A percentile compares a stretch with the other conserved stretches of the same genome.
Conservation (phyloP, 73 alveolate species). For the Effrenium voratum region DNA sequence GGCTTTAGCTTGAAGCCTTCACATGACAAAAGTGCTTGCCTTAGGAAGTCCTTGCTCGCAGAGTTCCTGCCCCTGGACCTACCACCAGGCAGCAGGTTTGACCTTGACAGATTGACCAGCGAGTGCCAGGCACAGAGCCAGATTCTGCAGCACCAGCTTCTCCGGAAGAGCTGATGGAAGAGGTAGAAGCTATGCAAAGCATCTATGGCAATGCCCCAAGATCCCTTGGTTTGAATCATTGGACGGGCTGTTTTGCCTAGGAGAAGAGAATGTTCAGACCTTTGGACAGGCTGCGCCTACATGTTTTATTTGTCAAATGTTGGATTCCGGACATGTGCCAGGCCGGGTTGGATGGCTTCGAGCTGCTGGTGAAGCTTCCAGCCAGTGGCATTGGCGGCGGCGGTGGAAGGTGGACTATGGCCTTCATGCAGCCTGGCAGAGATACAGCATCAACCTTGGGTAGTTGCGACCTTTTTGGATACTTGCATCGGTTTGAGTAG, state of each 20-base stretch:
- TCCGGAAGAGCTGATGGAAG: conserved; percentile 45
- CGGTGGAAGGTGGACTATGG: conserved; percentile 81
- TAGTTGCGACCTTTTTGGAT: too few relatives aligned
- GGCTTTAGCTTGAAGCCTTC: too few relatives aligned
- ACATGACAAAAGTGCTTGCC: too few relatives aligned
- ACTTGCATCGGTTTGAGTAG: background rate
- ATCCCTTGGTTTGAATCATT: background rate
- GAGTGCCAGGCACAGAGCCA: conserved; percentile 17
- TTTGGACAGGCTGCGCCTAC: conserved; percentile 45
- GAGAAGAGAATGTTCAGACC: conserved; percentile 46
- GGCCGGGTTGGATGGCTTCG: conserved; percentile 80
- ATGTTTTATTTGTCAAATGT: background rate
- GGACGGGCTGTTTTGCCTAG: background rate
- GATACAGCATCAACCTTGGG: too few relatives aligned
- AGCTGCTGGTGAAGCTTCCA: conserved; percentile 76
- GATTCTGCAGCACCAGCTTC: conserved; percentile 36
- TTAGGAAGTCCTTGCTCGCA: conserved; percentile 50
- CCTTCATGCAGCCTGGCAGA: conserved; percentile 55
- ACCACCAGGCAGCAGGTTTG: conserved; percentile 21
- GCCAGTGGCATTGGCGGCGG: conserved; percentile 65
- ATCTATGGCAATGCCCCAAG: conserved; percentile 73
- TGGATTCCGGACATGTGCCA: background rate
- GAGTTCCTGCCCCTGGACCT: conserved; percentile 73
- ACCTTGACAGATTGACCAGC: background rate
- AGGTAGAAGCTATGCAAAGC: conserved; percentile 81